Evolutionary conservation across 352 stramenopile species (phyloP).

Genomic region (Peronosclerospora sorghi): DNA sequence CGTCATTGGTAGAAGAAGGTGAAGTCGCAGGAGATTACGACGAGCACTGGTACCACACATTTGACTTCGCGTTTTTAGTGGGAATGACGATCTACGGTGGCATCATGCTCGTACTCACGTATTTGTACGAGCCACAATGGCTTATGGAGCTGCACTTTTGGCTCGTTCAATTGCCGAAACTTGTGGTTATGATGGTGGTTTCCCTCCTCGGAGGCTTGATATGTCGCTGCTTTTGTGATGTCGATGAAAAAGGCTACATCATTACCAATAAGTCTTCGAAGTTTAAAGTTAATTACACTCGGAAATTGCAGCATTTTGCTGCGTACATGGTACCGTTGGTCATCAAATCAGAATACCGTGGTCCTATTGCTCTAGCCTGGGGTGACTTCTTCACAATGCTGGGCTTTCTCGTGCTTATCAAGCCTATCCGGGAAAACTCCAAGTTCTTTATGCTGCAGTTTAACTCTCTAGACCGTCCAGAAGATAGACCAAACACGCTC

Average conservation of each 20-base stretch:
- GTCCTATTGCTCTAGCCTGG: slow-evolving; percentile 60
- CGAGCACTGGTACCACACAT: neutral
- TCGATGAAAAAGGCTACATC: slow-evolving; percentile 76
- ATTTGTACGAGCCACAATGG: slow-evolving; percentile 43
- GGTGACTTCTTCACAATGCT: slow-evolving; percentile 76
- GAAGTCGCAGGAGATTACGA: slow-evolving; percentile 52
- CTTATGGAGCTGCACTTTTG: slow-evolving; percentile 45
- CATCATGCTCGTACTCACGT: slow-evolving; percentile 48
- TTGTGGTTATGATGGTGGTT: slow-evolving; percentile 63
- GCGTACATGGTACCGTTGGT: slow-evolving; percentile 77
- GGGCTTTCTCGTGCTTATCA: slow-evolving; percentile 76
- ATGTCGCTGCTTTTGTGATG: slow-evolving; percentile 68
- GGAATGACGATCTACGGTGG: slow-evolving; percentile 22
- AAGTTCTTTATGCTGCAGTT: slow-evolving; percentile 86
- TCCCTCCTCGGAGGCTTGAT: slow-evolving; percentile 61
- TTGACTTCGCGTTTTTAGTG: neutral
- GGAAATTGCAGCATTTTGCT: slow-evolving; percentile 76
- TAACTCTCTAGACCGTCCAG: slow-evolving; percentile 76
- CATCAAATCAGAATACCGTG: slow-evolving; percentile 51
- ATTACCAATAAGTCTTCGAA: slow-evolving; percentile 75
- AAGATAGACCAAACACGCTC: slow-evolving; percentile 76
- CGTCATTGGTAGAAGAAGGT: slow-evolving; percentile 49
- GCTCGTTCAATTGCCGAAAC: slow-evolving; percentile 56
- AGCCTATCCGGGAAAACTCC: slow-evolving; percentile 65
- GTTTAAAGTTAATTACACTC: slow-evolving; percentile 86